Conservation (phyloP, 129 eudicot species). For the Heracleum sosnowskyi region DNA sequence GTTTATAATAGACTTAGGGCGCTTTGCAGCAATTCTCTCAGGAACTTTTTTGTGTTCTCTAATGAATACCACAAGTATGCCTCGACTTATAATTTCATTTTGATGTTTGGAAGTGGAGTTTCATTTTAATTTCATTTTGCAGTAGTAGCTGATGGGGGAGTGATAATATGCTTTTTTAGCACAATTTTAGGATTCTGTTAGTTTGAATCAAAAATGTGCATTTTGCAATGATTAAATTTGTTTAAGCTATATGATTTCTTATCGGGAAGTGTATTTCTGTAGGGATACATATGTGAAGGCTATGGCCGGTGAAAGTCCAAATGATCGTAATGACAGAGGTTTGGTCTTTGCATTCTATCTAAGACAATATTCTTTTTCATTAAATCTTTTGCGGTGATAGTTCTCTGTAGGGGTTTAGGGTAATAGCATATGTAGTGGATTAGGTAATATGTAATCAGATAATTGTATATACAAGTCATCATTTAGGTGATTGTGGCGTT, state of each 20-base stretch:
- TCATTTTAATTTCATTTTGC: background rate
- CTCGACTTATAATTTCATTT: background rate
- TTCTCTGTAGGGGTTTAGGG: background rate
- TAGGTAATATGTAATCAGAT: no score
- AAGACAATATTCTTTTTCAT: background rate
- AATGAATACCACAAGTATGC: slow-evolving; percentile 85
- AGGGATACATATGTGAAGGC: slow-evolving; percentile 92
- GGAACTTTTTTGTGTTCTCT: slow-evolving; percentile 83
- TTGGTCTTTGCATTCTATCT: slow-evolving; percentile 4
- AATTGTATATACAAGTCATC: no score
- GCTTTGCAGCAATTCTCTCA: slow-evolving; percentile 61
- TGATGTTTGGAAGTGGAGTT: background rate
- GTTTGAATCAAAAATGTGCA: background rate
- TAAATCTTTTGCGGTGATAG: background rate
- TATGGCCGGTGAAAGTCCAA: slow-evolving; percentile 78
- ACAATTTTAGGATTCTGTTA: background rate
- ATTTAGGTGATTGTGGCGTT: no score
- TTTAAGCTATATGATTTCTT: background rate
- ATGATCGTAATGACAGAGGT: slow-evolving; percentile 99
- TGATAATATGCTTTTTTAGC: background rate
- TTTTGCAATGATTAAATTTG: background rate
- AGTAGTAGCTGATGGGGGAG: background rate
- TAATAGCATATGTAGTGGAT: background rate
- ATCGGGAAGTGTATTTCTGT: background rate
- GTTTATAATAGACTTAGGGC: slow-evolving; percentile 82